phyloP scores from a whole-genome alignment of 371 early-diverging fungal species.

The Mucor plumbeus region DNA sequence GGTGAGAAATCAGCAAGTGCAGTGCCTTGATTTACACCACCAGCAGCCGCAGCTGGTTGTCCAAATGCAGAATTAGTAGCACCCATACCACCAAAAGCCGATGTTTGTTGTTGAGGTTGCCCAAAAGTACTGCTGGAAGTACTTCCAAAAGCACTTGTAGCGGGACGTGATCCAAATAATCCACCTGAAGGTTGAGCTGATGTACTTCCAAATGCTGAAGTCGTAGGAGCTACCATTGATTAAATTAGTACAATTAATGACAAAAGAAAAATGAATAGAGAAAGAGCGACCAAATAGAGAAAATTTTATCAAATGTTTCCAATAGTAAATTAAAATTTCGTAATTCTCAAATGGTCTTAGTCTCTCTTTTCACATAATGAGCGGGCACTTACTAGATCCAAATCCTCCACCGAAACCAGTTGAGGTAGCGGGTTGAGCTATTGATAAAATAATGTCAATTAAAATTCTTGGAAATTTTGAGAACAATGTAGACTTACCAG shows the following conservation, averaged over 20 bases:
- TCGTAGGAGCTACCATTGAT: constrained; percentile 31
- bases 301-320: neutral
- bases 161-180: constrained; percentile 48
- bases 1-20: constrained; percentile 76
- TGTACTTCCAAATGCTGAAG: constrained; percentile 58
- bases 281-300: neutral
- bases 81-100: constrained; percentile 45
- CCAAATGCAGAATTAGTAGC: constrained; percentile 56
- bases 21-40: constrained; percentile 72
- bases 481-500: constrained; percentile 16
- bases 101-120: constrained; percentile 29
- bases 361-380: neutral
- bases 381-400: constrained; percentile 42
- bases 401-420: constrained; percentile 47
- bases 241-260: neutral
- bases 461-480: neutral
- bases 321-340: no score
- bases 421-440: constrained; percentile 34
- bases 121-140: constrained; percentile 40
- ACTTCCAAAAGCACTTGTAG: constrained; percentile 33
- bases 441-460: neutral
- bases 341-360: neutral
- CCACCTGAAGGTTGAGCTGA: constrained; percentile 49
- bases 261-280: neutral
- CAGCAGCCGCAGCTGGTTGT: constrained; percentile 39